Evolutionary conservation across 169 alveolate genomes (phyloP), one percentile per base, ranked within the genome.

Genomic region (Hepatocystis sp.): DNA sequence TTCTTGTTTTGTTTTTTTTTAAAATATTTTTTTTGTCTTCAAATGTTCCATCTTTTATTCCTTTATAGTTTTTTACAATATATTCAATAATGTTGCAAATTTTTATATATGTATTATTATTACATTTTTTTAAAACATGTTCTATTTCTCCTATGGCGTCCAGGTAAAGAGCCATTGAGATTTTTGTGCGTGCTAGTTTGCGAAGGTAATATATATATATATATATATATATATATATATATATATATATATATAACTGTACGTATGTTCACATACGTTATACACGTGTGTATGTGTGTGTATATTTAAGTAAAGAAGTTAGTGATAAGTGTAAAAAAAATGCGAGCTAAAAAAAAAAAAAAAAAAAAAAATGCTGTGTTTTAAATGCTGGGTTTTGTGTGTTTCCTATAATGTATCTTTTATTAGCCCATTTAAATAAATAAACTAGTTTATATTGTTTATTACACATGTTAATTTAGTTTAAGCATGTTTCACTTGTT

Each of bases 71-170:
- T 28, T 2, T 30, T 27, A n/a, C 25, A 42, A 81, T 49, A 42
- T 81, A 64, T 34, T 81, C 86, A 27, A 47, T 81, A 19, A 64
- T 19, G 5, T 49, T 81, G 2, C 23, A 27, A 21, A 81, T 66
- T 42, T 61, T 60, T 60, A 28, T 21, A 49, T 30, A 55, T 8
- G 76, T 53, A 30, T 81, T 68, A 21, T 34, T 49, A 52, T 71
- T 71, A 51, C 86, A 71, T 63, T 49, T 71, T 71, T 71, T 65
- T 28, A 71, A 64, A n/a, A 71, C 58, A 32, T 21, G 21, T 51
- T 71, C 86, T 27, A 71, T 71, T 71, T 71, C 78, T 27, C 58
- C 78, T 11, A 71, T 27, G 21, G 58, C 65, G 46, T 71, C 58
- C 23, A 71, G 49, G 66, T 71, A 30, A 71, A 71, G 36, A 58